Evolutionary conservation across 495 filamentous ascomycete species (phyloP), one percentile per base, ranked within the genome.

Genomic region (Sphaerosporella brunnea): DNA sequence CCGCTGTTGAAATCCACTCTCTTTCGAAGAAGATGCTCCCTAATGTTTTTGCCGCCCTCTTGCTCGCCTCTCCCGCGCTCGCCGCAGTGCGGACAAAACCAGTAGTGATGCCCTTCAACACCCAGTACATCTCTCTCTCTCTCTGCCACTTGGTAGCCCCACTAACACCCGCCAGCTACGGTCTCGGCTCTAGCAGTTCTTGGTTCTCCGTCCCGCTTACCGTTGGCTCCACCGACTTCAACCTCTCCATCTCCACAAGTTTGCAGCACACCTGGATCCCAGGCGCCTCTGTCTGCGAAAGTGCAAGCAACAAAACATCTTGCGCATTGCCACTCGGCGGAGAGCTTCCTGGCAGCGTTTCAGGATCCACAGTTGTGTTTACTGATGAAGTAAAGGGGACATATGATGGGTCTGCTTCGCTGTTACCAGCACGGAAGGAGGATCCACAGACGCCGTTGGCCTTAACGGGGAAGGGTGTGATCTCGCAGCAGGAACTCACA

Each of bases 61-160:
- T 18, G 37, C 7, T n/a, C 37, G 2, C 37, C 11, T 18, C 18
- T 10, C 15, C 20, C 9, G 15, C 37, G 13, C 10, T 16, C 15
- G 20, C 37, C 37, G 10, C 37, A 40, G 11, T 21, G 13, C 47
- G 47, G 18, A 7, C 23, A 18, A 56, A 51, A n/a, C 41, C 53
- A 20, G 53, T 56, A n/a, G 52, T 55, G 7, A 55, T 56, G 52
- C 52, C 53, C 16, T 56, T 56, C 15, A 47, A 41, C 13, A 15
- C 49, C 9, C 7, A 34, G 11, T 55, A 56, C 1, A 51, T 53
- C 2, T 23, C 55, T 32, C 28, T 51, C n/a, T 15, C 36, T 36
- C 32, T 43, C 46, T 40, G 9, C 37, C n/a, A 40, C 13, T 15
- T 21, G 10, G 37, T 11, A 18, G 13, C 2, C 20, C 11, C n/a